phyloP scores from a whole-genome alignment of 306 rosid genomes.

The Cajanus cajan region DNA sequence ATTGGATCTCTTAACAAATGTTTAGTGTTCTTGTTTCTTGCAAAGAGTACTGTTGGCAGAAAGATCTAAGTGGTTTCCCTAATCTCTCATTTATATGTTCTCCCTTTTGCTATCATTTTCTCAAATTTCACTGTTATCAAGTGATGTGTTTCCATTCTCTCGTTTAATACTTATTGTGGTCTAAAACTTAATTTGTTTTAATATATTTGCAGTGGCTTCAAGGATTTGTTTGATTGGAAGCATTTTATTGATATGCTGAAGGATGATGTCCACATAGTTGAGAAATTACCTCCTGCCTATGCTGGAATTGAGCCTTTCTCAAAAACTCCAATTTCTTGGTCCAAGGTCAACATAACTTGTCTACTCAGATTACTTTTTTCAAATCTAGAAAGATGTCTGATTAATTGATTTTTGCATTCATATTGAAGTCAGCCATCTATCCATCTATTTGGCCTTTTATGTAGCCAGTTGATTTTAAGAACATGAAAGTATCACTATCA shows the following conservation, averaged over 20 bases:
- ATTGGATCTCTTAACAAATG: background rate
- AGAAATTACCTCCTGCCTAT: conserved; percentile 67
- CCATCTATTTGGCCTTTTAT: conserved; percentile 5
- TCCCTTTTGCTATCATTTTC: background rate
- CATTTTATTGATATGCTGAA: conserved; percentile 76
- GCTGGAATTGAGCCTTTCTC: conserved; percentile 70
- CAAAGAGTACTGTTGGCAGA: background rate
- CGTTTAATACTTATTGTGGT: conserved; percentile 15
- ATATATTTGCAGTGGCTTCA: conserved; percentile 73
- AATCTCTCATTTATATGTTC: background rate
- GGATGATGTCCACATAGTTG: conserved; percentile 84
- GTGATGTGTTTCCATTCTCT: conserved; percentile 13
- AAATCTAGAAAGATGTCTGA: background rate
- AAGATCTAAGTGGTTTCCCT: conserved; percentile 1
- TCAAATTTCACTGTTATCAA: background rate
- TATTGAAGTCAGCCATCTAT: conserved; percentile 20
- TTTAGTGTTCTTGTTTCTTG: conserved; percentile 21
- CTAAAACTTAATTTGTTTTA: conserved; percentile 23
- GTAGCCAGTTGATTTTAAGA: conserved; percentile 17
- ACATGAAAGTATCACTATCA: background rate
- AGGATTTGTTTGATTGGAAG: conserved; percentile 95
- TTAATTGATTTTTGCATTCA: conserved; percentile 5
- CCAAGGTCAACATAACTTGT: conserved; percentile 58
- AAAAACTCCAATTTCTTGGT: conserved; percentile 94
- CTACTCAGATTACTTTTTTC: conserved; percentile 10